Evolutionary conservation across 768 basidiomycete species (phyloP), one percentile per base, ranked within the genome.

Genomic region (Tylopilus felleus): DNA sequence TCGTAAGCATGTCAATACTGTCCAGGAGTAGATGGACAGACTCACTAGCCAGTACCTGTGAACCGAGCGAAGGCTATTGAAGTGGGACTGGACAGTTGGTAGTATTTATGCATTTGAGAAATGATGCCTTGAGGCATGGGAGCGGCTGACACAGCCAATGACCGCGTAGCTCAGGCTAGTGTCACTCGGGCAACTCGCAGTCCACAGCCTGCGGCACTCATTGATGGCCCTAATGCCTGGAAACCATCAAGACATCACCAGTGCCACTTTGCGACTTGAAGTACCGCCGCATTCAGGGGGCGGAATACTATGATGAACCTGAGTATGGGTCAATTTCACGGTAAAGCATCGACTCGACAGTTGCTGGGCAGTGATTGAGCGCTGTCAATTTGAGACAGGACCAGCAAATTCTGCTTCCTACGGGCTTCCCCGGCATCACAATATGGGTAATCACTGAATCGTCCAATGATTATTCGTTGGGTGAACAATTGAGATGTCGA

Each of bases 1-100:
- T 8, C 8, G 29, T 59, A 25, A 60, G 39, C 17, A 38, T 19
- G 17, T 41, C 16, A 23, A n/a, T 17, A 49, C 5, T 10, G 29
- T 29, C 29, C 36, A 35, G 10, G 38, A 33, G 14, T 25, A 8
- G 22, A 7, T 13, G 21, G 7, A 27, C 38, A 23, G 16, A 63
- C 60, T 59, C 47, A 63, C 62, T 49, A 19, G 38, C 58, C 58
- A 57, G 38, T 38, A 57, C 58, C 55, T 51, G 46, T 47, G 56
- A 56, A 42, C 51, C 58, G n/a, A 56, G 53, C 27, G 60, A 52
- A 38, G 55, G 49, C 53, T 52, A 31, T n/a, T 21, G 38, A 49
- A 51, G 21, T 13, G 17, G 8, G 46, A 25, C 23, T 8, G 13
- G 19, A 38, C 8, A 19, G 38, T 38, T 38, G n/a, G n/a, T n/a